Evolutionary conservation across 768 basidiomycete species (phyloP), one percentile per base, ranked within the genome.

Genomic region (Dendrothele bispora): DNA sequence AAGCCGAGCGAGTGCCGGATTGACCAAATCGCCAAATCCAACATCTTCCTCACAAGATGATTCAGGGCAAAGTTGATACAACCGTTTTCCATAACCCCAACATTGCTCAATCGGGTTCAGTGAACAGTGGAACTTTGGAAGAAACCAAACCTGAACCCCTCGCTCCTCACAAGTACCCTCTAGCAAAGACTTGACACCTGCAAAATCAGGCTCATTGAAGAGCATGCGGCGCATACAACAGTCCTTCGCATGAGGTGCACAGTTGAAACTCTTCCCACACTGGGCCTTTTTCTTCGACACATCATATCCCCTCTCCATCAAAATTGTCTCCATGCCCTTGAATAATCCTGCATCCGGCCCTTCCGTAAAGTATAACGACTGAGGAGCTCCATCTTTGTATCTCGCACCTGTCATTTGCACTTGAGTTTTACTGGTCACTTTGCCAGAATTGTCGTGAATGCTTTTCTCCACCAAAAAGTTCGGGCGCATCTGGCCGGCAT

Each of bases 171-270:
- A 65, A 4, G 53, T 32, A 2, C 25, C 46, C 49, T 77, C 62
- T 0, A 77, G 57, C 15, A 60, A 30, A 1, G 68, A 68, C 42
- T 64, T 46, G 2, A 63, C 58, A 39, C 64, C 46, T 18, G 48
- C 55, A 54, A 77, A 78, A 50, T 79, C 73, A 4, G 69, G 68
- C 41, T 78, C 53, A 35, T 64, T 66, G 58, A 59, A 74, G 1
- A 77, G 66, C 2, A 72, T 50, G 4, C 64, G 47, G 2, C 62
- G 61, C 43, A 59, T 64, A 54, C 71, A 75, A 53, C 72, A 72
- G 22, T 48, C 40, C 2, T 30, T 51, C 0, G 34, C 29, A 8
- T 48, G 53, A 29, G 46, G 30, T 21, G 32, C 5, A 40, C 58
- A 58, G 37, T 26, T 20, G 27, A 17, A 43, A 11, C 21, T 29